Evolutionary conservation across 169 alveolate species (phyloP), one percentile per base, ranked within the genome.

Genomic region (Besnoitia besnoiti): DNA sequence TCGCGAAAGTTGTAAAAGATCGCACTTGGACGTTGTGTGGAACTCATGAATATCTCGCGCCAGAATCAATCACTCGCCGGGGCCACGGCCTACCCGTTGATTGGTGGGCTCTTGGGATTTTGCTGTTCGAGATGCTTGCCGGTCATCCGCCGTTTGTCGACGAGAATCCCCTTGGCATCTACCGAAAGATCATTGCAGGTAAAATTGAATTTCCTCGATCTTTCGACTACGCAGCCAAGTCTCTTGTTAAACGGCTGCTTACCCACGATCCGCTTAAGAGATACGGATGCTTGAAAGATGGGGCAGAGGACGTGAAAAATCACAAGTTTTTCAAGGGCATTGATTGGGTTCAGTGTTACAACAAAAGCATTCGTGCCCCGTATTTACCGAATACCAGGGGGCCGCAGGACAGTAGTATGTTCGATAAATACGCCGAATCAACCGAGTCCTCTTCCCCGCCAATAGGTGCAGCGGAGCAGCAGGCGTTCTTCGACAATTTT

Each of bases 11-110:
- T 16, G 99, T 99, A 19, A 98, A 96, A 88, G 98, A 98, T n/a
- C 96, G 99, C 85, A 98, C 99, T 16, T 98, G 95, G 93, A 99
- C 99, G n/a, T 96, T 99, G 55, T 99, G 99, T 89, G 99, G 99
- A 0, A 98, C 99, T 40, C 99, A 99, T 46, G 99, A 98, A 93
- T 99, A 99, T 95, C 95, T 99, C 50, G 99, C 99, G 4, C 99
- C 99, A 4, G 99, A 99, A 94, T 75, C 85, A 33, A 50, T 82
- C 73, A 55, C 77, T 0, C 37, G 77, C 21, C 84, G 85, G 46
- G 95, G 95, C 12, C 97, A 97, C 94, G 97, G 97, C 62, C 95
- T 97, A 92, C 95, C 97, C 27, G 99, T 98, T n/a, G 99, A 99
- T 93, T 98, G 99, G 99, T 99, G 99, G 99, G 98, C 99, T 35